Evolutionary conservation across 768 basidiomycete genomes (phyloP).

Genomic region (Termitomyces bulborhizus): DNA sequence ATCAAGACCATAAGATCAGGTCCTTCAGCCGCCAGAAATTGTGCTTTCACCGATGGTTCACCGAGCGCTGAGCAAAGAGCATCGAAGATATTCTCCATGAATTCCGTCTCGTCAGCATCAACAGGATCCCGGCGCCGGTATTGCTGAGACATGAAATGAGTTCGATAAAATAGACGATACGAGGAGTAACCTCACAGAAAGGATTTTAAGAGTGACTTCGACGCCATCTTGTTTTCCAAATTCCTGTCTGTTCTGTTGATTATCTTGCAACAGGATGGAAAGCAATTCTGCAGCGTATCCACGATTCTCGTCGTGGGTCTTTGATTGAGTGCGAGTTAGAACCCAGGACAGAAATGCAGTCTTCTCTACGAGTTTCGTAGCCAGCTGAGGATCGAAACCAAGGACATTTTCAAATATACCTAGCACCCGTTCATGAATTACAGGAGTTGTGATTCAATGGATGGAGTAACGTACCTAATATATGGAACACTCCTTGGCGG

Average conservation of each 20-base stretch:
- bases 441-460: not conserved
- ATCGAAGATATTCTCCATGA: conserved; percentile 97
- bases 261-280: conserved; percentile 83
- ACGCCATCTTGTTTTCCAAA: conserved; percentile 74
- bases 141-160: conserved; percentile 44
- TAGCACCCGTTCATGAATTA: conserved; percentile 17
- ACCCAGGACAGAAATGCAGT: conserved; percentile 79
- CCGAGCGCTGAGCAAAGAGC: conserved; percentile 78
- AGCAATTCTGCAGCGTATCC: conserved; percentile 91
- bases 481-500: conserved; percentile 86
- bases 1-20: conserved; percentile 97
- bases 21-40: conserved; percentile 88
- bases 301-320: conserved; percentile 83
- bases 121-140: conserved; percentile 81
- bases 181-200: conserved; percentile 58
- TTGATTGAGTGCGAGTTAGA: conserved; percentile 64
- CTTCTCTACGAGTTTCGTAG: conserved; percentile 61
- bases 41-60: conserved; percentile 71
- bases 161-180: not conserved
- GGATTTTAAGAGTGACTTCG: conserved; percentile 64
- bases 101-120: conserved; percentile 89
- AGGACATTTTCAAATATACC: conserved; percentile 93
- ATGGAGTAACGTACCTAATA: conserved; percentile 51
- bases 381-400: conserved; percentile 75
- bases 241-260: conserved; percentile 58